Percentiles rank a stretch among this genome's conserved stretches.
Conservation (phyloP, 495 filamentous ascomycete genomes). For the Xylaria curta region DNA sequence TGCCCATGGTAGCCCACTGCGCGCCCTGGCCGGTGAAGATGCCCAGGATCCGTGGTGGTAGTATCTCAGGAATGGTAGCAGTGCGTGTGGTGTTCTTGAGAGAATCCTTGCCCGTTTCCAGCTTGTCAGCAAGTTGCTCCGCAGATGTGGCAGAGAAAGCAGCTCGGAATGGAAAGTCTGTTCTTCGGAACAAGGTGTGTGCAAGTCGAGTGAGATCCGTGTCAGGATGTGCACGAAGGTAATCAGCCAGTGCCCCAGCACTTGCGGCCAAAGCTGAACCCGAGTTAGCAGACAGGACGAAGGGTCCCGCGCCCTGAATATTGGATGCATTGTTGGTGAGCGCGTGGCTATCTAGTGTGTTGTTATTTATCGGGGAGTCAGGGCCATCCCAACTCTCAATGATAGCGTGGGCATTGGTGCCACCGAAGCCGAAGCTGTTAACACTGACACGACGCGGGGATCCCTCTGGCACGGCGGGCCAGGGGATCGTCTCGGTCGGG, state of each 20-base stretch:
- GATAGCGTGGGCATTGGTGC: constrained; percentile 64
- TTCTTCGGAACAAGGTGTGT: neutral
- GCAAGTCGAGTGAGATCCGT: neutral
- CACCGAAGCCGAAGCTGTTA: constrained; percentile 46
- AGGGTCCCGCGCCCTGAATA: neutral
- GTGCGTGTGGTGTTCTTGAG: neutral
- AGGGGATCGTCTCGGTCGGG: neutral
- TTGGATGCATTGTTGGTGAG: neutral
- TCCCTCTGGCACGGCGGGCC: neutral
- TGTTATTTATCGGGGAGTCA: neutral
- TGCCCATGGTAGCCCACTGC: constrained; percentile 56
- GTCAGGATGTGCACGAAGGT: neutral
- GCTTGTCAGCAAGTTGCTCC: neutral
- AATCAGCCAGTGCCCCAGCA: neutral
- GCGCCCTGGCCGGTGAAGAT: constrained; percentile 39
- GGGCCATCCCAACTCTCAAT: constrained; percentile 46
- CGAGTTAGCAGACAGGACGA: constrained; percentile 11
- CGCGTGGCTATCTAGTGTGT: neutral
- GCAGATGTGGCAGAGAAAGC: constrained; percentile 6
- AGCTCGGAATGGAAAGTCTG: neutral
- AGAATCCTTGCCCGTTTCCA: neutral
- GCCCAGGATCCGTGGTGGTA: constrained; percentile 27
- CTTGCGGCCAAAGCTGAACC: neutral
- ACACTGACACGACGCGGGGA: neutral
- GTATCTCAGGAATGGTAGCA: neutral